Evolutionary conservation across 2,329 filamentous ascomycete genomes (phyloP), one percentile per base, ranked within the genome.

Genomic region (Trichoderma polysporum): DNA sequence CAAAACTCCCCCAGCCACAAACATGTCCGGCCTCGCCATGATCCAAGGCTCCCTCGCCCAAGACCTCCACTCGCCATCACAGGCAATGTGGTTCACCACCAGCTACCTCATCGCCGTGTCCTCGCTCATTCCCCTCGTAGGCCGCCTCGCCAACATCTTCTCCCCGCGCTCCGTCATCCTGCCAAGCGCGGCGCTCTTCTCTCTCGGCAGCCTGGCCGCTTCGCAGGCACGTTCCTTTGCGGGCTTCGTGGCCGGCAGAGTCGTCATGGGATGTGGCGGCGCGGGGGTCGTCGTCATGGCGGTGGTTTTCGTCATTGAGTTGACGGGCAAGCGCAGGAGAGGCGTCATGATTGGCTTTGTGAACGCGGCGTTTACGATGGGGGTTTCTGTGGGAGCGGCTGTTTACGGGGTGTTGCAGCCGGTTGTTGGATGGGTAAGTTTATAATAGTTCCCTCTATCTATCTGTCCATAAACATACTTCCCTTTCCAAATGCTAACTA

Each of bases 21-120:
- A 95, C 74, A 92, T 94, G 79, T 92, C 89, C 13, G 88, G 92
- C 71, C 89, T 96, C 74, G 91, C 91, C 6, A 94, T 93, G 66
- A 91, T 90, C 1, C 92, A 95, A 78, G 91, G 89, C 8, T 83
- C 83, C 58, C 92, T 96, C 70, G 91, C 92, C 2, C 85, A 84
- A 8, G 91, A 94, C 70, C 82, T 96, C 2, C 83, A 91, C 77
- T 87, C 91, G 1, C 93, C 92, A 73, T 87, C 89, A 66, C 81
- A 88, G 65, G 88, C 88, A 39, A 91, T 88, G 76, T 96, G 92
- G 92, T 93, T 95, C 75, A 93, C 90, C 8, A 92, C 90, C 35
- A 84, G 90, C 2, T 96, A 92, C 75, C 82, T 95, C 56, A 83
- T 86, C 69, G 76, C 80, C 71, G 82, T 83, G 85, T 92, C 85